phyloP scores from a whole-genome alignment of 345 rosid genomes.

The Citrus reticulata region DNA sequence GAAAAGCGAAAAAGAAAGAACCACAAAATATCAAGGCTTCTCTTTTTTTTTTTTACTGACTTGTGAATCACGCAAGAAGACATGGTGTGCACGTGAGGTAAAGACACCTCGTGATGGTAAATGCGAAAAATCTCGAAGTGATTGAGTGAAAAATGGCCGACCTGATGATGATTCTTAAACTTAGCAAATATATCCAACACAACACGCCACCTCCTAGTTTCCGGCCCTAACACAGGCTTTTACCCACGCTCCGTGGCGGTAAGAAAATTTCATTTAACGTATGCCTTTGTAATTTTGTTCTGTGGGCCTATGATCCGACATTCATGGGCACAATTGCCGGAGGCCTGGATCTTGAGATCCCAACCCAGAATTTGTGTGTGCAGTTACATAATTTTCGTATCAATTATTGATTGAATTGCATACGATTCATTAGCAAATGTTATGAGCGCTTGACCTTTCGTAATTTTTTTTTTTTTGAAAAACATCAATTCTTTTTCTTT shows the following conservation, averaged over 20 bases:
- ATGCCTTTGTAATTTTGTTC: background rate
- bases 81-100: conserved; percentile 6
- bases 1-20: background rate
- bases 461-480: too few species aligned
- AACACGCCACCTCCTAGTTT: conserved; percentile 11
- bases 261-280: background rate
- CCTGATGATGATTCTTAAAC: background rate
- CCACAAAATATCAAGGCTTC: too few species aligned
- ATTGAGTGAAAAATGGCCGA: background rate
- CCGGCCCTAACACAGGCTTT: background rate
- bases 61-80: conserved; percentile 13
- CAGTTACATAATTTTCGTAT: too few species aligned
- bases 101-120: background rate
- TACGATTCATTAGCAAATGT: too few species aligned
- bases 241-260: background rate
- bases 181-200: background rate
- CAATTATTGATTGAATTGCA: too few species aligned
- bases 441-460: too few species aligned
- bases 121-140: too few species aligned
- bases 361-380: background rate
- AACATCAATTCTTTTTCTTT: too few species aligned
- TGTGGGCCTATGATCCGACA: conserved; percentile 12
- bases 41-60: background rate
- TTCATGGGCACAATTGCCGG: background rate
- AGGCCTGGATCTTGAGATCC: background rate